Evolutionary conservation across 352 stramenopile genomes (phyloP), one percentile per base, ranked within the genome.

Genomic region (Plasmopara muralis): DNA sequence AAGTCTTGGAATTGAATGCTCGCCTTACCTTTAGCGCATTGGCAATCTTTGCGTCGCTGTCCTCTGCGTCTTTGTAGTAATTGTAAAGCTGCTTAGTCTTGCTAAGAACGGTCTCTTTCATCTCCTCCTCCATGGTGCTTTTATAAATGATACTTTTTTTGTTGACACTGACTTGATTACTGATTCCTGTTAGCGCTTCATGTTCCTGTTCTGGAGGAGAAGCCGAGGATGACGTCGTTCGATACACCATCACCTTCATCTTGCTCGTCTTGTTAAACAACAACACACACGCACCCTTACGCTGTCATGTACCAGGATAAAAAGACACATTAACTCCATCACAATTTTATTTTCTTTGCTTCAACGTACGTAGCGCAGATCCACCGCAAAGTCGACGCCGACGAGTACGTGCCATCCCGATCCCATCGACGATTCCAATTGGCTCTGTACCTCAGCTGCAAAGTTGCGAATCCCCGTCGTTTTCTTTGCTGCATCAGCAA

Each of bases 231-330:
- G 73, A 60, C 15, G 72, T 83, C 41, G 80, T 87, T 35, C 81
- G 81, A 47, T 85, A 91, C 42, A 91, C 45, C 43, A 91, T 53
- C 46, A 86, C 66, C 57, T 88, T 89, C 57, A 86, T 74, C 53
- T 82, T 84, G 50, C 60, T 70, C 18, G 58, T 50, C 50, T 81
- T 77, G 55, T 66, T 86, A 34, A 68, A 72, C 4, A 89, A 63
- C 61, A 91, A 46, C 52, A 88, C 68, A 44, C 77, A 87, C 25
- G 76, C 67, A 7, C 67, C 75, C 30, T 87, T 85, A 54, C 81
- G 72, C 77, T 91, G 33, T 37, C 34, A 9, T 5, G 9, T 55
- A 47, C 41, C 2, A 66, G 15, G 7, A 49, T 30, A 44, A 28
- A 49, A 10, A 38, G n/a, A 16, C 13, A 41, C 37, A 41, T 41